Conservation (phyloP, 352 stramenopile species). For the Pythium folliculosum region DNA sequence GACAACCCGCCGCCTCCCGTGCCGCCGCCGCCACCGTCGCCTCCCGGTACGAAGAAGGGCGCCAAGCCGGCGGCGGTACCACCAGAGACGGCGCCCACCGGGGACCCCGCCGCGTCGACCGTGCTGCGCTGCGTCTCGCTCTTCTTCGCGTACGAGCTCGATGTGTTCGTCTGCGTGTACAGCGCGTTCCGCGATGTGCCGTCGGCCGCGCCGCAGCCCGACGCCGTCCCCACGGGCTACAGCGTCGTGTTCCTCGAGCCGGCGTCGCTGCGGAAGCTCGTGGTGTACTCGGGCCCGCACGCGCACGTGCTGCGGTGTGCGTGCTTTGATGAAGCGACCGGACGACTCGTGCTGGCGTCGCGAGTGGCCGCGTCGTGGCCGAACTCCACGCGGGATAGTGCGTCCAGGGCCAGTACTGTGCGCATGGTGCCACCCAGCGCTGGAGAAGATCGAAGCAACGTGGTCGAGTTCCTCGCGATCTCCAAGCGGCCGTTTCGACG, state of each 20-base stretch:
- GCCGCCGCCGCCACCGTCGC: neutral
- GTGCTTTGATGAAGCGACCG: conserved; percentile 41
- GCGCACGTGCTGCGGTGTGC: conserved; percentile 45
- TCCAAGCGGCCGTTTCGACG: conserved; percentile 41
- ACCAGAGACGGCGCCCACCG: no score
- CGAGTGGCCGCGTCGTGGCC: conserved; percentile 3
- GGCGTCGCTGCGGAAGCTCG: conserved; percentile 52
- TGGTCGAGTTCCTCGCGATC: conserved; percentile 54
- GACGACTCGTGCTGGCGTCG: conserved; percentile 50
- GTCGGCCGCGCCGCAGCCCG: neutral
- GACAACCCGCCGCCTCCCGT: conserved; percentile 20
- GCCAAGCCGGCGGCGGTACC: neutral
- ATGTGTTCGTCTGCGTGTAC: conserved; percentile 74
- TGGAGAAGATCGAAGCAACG: conserved; percentile 35
- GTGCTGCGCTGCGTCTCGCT: conserved; percentile 33
- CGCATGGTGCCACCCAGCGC: conserved; percentile 11
- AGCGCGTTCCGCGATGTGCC: conserved; percentile 25
- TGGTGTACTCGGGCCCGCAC: conserved; percentile 47
- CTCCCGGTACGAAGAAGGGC: neutral
- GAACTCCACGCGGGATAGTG: neutral
- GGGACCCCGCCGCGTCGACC: conserved; percentile 11
- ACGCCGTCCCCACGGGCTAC: conserved; percentile 20
- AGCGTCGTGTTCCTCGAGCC: conserved; percentile 67
- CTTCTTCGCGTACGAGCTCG: conserved; percentile 40
- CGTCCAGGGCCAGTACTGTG: conserved; percentile 3